A percentile compares a stretch with the other conserved stretches of the same genome.
Evolutionary conservation across 345 rosid genomes (phyloP).

Genomic region (Syzygium grande): DNA sequence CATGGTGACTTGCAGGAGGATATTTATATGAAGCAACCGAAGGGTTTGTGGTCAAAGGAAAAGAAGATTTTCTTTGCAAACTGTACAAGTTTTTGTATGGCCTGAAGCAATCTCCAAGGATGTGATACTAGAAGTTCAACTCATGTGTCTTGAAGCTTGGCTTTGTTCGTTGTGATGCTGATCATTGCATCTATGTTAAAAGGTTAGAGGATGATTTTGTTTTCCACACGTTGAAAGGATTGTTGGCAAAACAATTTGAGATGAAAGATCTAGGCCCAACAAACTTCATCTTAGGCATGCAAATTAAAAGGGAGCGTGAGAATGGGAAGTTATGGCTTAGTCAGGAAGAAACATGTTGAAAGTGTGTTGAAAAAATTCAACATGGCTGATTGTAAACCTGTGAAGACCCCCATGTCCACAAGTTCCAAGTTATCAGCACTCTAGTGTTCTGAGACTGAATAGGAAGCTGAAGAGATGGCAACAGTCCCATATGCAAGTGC

Average conservation of each 20-base stretch:
- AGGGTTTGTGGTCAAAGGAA: background rate
- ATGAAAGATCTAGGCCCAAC: too few relatives aligned
- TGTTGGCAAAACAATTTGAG: too few relatives aligned
- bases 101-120: background rate
- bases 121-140: background rate
- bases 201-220: background rate
- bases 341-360: too few relatives aligned
- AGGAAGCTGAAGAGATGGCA: too few relatives aligned
- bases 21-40: background rate
- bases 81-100: background rate
- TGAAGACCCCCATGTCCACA: too few relatives aligned
- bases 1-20: background rate
- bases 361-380: too few relatives aligned
- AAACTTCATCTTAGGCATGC: too few relatives aligned
- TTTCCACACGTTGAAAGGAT: background rate
- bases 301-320: background rate
- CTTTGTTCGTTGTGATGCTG: background rate
- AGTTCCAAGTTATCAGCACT: too few relatives aligned
- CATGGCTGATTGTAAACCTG: too few relatives aligned
- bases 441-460: too few relatives aligned
- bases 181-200: background rate
- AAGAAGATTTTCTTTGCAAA: background rate
- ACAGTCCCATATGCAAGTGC: too few relatives aligned
- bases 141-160: background rate
- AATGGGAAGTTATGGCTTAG: background rate